A percentile compares a stretch with the other conserved stretches of the same genome.
phyloP scores from a whole-genome alignment of 306 rosid genomes.

The Prunus davidiana region DNA sequence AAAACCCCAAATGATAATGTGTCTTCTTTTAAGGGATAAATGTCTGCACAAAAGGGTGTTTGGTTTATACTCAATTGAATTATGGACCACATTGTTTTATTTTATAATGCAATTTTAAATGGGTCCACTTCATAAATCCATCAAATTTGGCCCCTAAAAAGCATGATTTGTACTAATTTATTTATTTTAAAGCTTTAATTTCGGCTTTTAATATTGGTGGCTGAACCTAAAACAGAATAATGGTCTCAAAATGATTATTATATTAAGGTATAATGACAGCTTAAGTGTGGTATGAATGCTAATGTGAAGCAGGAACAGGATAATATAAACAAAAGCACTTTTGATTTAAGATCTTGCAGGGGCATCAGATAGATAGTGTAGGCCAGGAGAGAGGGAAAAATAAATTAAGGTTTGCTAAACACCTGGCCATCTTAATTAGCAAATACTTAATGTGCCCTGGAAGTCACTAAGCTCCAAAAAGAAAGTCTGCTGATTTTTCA shows the following conservation, averaged over 20 bases:
- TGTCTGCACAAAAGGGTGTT: conserved; percentile 1
- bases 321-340: conserved; percentile 44
- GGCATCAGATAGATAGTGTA: conserved; percentile 63
- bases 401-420: conserved; percentile 34
- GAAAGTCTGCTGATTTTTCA: conserved; percentile 1
- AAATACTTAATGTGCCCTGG: conserved; percentile 22
- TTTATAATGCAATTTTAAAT: neutral
- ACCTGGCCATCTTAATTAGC: conserved; percentile 32
- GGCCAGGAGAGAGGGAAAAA: conserved; percentile 34
- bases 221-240: conserved; percentile 3
- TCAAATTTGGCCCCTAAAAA: neutral
- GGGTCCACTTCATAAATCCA: neutral
- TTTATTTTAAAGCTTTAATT: neutral
- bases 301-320: conserved; percentile 3
- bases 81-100: neutral
- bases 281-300: neutral
- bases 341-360: conserved; percentile 45
- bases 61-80: neutral
- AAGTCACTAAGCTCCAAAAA: conserved; percentile 43
- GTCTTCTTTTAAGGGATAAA: neutral
- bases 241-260: conserved; percentile 4
- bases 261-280: neutral
- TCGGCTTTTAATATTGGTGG: neutral
- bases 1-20: conserved; percentile 4
- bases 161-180: neutral